phyloP scores from a whole-genome alignment of 2,329 filamentous ascomycete genomes.

The Zasmidium citrigriseum region DNA sequence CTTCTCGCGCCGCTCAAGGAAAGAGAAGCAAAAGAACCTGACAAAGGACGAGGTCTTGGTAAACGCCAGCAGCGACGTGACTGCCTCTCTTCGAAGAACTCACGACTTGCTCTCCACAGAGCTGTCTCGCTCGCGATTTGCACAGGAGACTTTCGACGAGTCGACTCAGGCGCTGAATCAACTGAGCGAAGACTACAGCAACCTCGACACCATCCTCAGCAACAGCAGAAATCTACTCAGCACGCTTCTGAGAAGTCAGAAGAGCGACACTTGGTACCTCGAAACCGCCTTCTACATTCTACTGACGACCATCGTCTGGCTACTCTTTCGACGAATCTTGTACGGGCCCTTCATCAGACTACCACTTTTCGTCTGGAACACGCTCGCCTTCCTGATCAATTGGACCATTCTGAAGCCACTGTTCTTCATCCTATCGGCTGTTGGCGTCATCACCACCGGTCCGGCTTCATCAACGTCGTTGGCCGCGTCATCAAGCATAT shows the following conservation, averaged over 20 bases:
- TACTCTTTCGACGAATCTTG: slow-evolving; percentile 78
- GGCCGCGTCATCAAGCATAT: slow-evolving; percentile 14
- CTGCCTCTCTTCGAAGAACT: slow-evolving; percentile 77
- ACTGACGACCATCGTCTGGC: slow-evolving; percentile 74
- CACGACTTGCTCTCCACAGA: slow-evolving; percentile 85
- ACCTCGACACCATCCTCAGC: slow-evolving; percentile 74
- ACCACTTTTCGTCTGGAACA: slow-evolving; percentile 49
- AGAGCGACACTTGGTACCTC: slow-evolving; percentile 97
- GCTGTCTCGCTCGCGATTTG: slow-evolving; percentile 83
- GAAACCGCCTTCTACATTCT: slow-evolving; percentile 86
- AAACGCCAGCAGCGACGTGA: slow-evolving; percentile 79
- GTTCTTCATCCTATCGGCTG: slow-evolving; percentile 57
- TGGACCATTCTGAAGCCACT: slow-evolving; percentile 33
- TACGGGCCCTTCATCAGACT: slow-evolving; percentile 88
- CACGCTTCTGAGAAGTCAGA: slow-evolving; percentile 81
- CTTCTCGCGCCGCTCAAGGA: slow-evolving; percentile 35
- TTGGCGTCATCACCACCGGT: slow-evolving; percentile 42
- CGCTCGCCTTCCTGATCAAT: slow-evolving; percentile 23
- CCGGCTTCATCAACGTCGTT: slow-evolving; percentile 14
- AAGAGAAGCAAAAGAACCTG: slow-evolving; percentile 49
- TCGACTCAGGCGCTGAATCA: slow-evolving; percentile 79
- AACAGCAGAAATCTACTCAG: slow-evolving; percentile 74
- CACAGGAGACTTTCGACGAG: slow-evolving; percentile 82
- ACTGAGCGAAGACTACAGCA: slow-evolving; percentile 77
- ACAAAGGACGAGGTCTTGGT: slow-evolving; percentile 73